Evolutionary conservation across 495 filamentous ascomycete species (phyloP).

Genomic region (Penicillium antarcticum): DNA sequence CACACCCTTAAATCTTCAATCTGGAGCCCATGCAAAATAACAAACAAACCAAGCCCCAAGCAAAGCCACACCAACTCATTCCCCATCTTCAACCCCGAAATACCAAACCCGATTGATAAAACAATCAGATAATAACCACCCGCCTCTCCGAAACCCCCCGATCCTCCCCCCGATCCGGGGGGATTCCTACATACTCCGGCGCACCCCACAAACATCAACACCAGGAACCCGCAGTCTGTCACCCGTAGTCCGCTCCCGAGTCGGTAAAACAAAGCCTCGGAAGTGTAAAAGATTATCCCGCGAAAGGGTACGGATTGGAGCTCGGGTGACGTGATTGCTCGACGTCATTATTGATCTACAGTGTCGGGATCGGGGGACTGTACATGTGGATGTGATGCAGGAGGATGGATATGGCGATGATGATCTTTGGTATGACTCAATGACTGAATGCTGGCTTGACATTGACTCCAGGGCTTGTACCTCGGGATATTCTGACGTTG

Average conservation of each 20-base stretch:
- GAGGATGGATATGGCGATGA: no score
- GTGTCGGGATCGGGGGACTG: neutral
- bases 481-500: no score
- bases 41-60: neutral
- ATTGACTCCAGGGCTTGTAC: no score
- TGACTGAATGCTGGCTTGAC: no score
- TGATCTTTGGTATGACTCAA: no score
- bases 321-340: no score
- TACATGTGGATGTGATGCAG: no score
- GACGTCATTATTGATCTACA: no score
- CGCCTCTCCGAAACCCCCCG: conserved; percentile 4
- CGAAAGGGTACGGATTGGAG: neutral
- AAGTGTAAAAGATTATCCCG: neutral
- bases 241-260: neutral
- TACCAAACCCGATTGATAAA: conserved; percentile 5
- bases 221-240: no score
- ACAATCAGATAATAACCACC: conserved; percentile 7
- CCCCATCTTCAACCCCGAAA: no score
- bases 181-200: neutral
- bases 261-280: neutral
- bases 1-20: no score
- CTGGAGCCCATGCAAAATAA: no score
- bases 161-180: conserved; percentile 3
- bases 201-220: conserved; percentile 1
- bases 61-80: neutral